Evolutionary conservation across 2,329 filamentous ascomycete genomes (phyloP).

Genomic region (Pseudogymnoascus sp.): DNA sequence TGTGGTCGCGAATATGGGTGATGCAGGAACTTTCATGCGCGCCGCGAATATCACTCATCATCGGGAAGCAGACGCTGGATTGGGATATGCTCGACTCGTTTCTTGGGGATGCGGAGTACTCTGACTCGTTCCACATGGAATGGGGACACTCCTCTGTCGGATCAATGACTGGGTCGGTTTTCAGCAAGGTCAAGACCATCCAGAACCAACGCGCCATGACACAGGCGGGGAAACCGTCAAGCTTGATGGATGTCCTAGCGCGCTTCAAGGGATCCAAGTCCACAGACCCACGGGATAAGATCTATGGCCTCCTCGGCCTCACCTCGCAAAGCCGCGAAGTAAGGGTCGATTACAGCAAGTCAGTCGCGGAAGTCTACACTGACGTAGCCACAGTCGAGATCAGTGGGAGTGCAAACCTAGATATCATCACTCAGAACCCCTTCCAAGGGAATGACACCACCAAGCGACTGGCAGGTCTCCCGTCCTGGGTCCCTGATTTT

Average conservation of each 20-base stretch:
- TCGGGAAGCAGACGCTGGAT: constrained; percentile 3
- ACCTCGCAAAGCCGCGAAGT: constrained; percentile 13
- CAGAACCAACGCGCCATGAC: constrained; percentile 3
- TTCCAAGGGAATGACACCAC: constrained; percentile 10
- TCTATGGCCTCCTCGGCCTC: constrained; percentile 18
- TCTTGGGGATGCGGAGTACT: neutral
- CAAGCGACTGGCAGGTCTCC: neutral
- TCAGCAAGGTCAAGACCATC: neutral
- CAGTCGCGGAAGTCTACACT: constrained; percentile 5
- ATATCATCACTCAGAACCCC: constrained; percentile 18
- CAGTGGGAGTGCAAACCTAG: constrained; percentile 38
- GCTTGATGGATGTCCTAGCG: constrained; percentile 17
- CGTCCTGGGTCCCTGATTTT: constrained; percentile 11
- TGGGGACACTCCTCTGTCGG: neutral
- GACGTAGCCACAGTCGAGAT: constrained; percentile 56
- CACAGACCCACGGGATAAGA: constrained; percentile 17
- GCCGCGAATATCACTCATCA: constrained; percentile 12
- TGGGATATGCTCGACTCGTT: constrained; percentile 13
- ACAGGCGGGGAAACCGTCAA: neutral
- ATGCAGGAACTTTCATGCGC: constrained; percentile 16
- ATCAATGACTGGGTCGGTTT: neutral
- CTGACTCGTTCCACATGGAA: constrained; percentile 9
- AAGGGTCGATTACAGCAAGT: constrained; percentile 17
- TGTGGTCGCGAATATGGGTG: constrained; percentile 16
- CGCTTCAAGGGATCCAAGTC: constrained; percentile 13